These are phyloP conservation scores for Neofusicoccum umdonicola DNA, from an alignment of 2,329 filamentous ascomycete species.

Conservation along the genomic window DNA sequence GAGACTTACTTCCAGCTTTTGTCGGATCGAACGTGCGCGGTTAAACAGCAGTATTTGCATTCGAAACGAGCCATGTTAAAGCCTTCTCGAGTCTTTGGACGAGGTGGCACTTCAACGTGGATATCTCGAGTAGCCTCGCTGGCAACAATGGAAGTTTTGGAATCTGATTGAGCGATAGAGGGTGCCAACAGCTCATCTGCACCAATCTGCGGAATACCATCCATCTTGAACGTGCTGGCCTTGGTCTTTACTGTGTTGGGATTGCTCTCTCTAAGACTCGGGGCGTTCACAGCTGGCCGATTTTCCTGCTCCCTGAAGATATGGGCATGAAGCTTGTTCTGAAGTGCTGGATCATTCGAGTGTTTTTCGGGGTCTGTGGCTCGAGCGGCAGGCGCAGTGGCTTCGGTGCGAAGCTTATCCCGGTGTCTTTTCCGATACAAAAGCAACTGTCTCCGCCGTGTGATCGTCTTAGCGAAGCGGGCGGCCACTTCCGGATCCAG, in stretches of 20 bases:
- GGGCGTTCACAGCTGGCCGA: not conserved
- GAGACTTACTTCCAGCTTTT: constrained; percentile 1
- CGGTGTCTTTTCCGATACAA: constrained; percentile 17
- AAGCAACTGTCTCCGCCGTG: constrained; percentile 19
- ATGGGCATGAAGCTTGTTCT: not conserved
- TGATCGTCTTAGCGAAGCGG: constrained; percentile 19
- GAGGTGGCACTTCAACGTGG: not conserved
- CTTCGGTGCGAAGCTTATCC: constrained; percentile 5
- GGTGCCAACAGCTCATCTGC: not conserved
- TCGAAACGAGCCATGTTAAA: not conserved
- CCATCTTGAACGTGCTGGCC: not conserved
- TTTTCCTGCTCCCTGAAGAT: not conserved
- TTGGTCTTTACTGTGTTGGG: not conserved
- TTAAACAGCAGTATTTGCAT: not conserved
- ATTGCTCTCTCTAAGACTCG: not conserved
- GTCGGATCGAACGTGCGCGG: not conserved
- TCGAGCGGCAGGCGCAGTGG: too few species aligned
- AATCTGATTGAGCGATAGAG: not conserved
- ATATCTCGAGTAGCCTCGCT: not conserved
- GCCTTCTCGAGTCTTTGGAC: not conserved
- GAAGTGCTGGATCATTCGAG: not conserved
- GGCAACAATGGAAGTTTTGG: not conserved
- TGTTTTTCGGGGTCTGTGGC: too few species aligned
- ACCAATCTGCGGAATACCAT: not conserved
- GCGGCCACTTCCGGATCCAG: not conserved